These are phyloP conservation scores for Paramecium sonneborni DNA, from an alignment of 73 alveolate genomes.

Conservation along the genomic window DNA sequence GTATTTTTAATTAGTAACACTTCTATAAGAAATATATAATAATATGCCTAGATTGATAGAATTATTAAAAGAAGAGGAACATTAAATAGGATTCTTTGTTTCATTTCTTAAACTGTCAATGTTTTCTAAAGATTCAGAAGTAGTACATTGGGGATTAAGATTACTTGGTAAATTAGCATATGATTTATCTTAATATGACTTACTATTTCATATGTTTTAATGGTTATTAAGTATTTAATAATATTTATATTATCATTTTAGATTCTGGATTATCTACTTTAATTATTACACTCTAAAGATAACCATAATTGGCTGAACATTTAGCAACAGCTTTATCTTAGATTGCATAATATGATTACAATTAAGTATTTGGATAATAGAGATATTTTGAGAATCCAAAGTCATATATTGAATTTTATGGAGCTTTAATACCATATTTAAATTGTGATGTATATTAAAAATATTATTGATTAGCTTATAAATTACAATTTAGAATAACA, in stretches of 20 bases:
- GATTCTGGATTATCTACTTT: not conserved
- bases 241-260: not conserved
- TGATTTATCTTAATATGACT: constrained; percentile 17
- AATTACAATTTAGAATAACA: constrained; percentile 5
- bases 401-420: constrained; percentile 7
- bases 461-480: not conserved
- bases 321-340: not conserved
- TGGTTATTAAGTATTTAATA: constrained; percentile 4
- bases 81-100: not conserved
- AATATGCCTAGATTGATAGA: constrained; percentile 47
- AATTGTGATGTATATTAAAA: constrained; percentile 15
- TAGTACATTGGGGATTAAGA: constrained; percentile 25
- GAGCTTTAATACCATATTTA: not conserved
- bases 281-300: not conserved
- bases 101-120: not conserved
- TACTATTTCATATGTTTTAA: constrained; percentile 18
- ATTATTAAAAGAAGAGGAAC: not conserved
- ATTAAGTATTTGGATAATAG: constrained; percentile 3
- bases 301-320: constrained; percentile 26
- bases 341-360: constrained; percentile 5
- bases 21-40: constrained; percentile 18
- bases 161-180: constrained; percentile 17
- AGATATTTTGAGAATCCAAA: constrained; percentile 20
- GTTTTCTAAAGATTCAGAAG: constrained; percentile 20
- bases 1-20: not conserved